phyloP scores from a whole-genome alignment of 768 basidiomycete genomes.

The Mycena rebaudengoi region DNA sequence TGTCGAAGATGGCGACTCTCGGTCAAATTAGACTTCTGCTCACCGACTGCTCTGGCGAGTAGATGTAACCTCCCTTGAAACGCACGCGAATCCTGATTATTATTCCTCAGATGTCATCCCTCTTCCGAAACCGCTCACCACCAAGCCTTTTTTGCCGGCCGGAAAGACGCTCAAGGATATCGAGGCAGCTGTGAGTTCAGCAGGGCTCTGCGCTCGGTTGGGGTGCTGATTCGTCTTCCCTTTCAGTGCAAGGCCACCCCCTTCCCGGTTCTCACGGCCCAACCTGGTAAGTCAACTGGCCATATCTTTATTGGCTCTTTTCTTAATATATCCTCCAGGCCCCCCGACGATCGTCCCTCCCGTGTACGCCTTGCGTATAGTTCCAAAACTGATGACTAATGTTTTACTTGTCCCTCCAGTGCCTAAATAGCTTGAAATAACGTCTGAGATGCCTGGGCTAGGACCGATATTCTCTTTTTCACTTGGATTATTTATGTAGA shows the following conservation, averaged over 20 bases:
- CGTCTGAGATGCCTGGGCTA: too few species aligned
- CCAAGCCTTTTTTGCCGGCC: constrained; percentile 35
- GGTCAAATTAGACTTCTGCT: constrained; percentile 33
- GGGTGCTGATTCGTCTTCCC: neutral
- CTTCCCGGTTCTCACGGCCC: constrained; percentile 34
- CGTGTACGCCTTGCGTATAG: too few species aligned
- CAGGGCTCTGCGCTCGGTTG: neutral
- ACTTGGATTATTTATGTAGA: too few species aligned
- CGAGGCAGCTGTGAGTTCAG: constrained; percentile 35
- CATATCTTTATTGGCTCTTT: too few species aligned
- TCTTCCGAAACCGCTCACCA: constrained; percentile 14
- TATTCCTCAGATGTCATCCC: constrained; percentile 29
- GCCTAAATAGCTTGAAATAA: too few species aligned
- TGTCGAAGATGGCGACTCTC: constrained; percentile 42
- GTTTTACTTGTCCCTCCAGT: too few species aligned
- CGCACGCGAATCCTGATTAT: neutral
- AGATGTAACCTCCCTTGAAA: neutral
- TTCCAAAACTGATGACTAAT: too few species aligned
- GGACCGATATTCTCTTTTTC: too few species aligned
- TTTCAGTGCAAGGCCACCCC: constrained; percentile 30
- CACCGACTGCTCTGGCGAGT: constrained; percentile 37
- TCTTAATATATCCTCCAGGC: too few species aligned
- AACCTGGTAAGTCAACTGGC: constrained; percentile 26
- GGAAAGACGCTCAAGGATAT: constrained; percentile 38
- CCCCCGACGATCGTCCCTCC: too few species aligned